Conservation (phyloP, 164 flowering plant species). For the Magnolia officinalis region DNA sequence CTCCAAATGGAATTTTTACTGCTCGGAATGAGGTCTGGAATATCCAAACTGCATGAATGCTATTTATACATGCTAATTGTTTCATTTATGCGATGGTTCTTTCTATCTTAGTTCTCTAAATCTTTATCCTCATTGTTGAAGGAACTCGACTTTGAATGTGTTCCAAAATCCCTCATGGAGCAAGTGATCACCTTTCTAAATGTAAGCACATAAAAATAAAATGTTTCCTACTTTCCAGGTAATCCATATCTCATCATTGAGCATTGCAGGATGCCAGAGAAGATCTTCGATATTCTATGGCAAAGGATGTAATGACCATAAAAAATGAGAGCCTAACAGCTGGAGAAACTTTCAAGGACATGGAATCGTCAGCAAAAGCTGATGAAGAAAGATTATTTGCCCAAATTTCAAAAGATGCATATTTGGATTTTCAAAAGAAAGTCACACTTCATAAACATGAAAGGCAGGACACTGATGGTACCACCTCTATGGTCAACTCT, state of each 20-base stretch:
- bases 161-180: slow-evolving; percentile 83
- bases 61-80: background rate
- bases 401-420: slow-evolving; percentile 26
- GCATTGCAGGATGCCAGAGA: slow-evolving; percentile 72
- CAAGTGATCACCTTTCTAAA: slow-evolving; percentile 72
- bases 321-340: slow-evolving; percentile 58
- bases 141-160: slow-evolving; percentile 91
- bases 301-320: slow-evolving; percentile 61
- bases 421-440: slow-evolving; percentile 81
- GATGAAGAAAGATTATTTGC: slow-evolving; percentile 19
- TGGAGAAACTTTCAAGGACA: slow-evolving; percentile 23
- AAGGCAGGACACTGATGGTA: slow-evolving; percentile 22
- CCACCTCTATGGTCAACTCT: slow-evolving; percentile 19
- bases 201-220: slow-evolving; percentile 42
- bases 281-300: slow-evolving; percentile 87
- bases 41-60: background rate
- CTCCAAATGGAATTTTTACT: slow-evolving; percentile 79
- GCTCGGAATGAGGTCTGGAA: slow-evolving; percentile 61
- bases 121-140: slow-evolving; percentile 22
- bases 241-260: slow-evolving; percentile 16
- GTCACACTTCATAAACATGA: slow-evolving; percentile 63
- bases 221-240: background rate
- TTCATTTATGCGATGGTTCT: background rate
- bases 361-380: slow-evolving; percentile 8
- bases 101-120: slow-evolving; percentile 5